Evolutionary conservation across 192 early-diverging fungal species (phyloP).

Genomic region (Phycomyces blakesleeanus): DNA sequence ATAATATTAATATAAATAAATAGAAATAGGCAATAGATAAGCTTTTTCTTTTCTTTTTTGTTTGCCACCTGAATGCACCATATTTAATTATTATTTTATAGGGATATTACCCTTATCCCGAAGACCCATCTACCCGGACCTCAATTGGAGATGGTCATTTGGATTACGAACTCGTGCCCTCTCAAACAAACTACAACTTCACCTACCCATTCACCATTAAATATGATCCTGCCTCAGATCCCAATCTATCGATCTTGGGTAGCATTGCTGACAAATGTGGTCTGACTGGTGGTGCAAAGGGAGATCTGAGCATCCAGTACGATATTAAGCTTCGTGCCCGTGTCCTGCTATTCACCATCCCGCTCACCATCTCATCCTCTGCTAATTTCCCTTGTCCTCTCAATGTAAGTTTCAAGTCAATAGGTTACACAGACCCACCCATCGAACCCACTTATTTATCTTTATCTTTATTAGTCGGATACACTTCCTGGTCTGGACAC

Average conservation of each 20-base stretch:
- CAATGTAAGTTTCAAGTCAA: constrained; percentile 22
- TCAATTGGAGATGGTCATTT: constrained; percentile 46
- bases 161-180: constrained; percentile 30
- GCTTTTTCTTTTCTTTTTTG: no score
- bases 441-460: background rate
- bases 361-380: constrained; percentile 35
- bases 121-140: constrained; percentile 14
- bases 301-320: constrained; percentile 42
- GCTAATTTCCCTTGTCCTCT: constrained; percentile 35
- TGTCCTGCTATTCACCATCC: constrained; percentile 39
- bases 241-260: constrained; percentile 31
- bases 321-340: constrained; percentile 38
- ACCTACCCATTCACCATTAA: constrained; percentile 42
- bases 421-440: no score
- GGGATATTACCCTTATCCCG: constrained; percentile 46
- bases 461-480: background rate
- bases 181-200: constrained; percentile 31
- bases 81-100: constrained; percentile 17
- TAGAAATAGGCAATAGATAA: background rate
- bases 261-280: constrained; percentile 47
- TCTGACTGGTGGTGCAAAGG: constrained; percentile 17
- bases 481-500: background rate
- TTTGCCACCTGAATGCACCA: no score
- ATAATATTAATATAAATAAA: background rate
- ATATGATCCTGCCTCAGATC: constrained; percentile 36